Percentiles rank a stretch among this genome's conserved stretches.
Conservation (phyloP, 495 filamentous ascomycete genomes). For the Neurospora sp. region DNA sequence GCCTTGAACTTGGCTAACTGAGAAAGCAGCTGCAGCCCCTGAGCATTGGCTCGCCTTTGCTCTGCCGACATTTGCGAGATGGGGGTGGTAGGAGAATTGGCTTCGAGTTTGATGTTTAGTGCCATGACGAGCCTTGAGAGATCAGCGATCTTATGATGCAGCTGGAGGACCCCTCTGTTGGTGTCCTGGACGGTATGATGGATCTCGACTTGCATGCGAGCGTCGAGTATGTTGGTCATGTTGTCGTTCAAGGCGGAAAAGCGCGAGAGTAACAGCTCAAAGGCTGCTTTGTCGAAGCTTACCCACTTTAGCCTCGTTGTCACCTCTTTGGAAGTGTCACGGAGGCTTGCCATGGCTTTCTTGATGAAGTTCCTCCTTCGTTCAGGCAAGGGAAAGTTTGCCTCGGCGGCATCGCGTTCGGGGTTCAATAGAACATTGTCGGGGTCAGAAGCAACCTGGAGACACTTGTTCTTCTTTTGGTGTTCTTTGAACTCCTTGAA, state of each 20-base stretch:
- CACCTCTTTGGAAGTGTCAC: slow-evolving; percentile 20
- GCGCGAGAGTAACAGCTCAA: slow-evolving; percentile 28
- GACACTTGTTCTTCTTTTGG: slow-evolving; percentile 22
- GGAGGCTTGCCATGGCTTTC: slow-evolving; percentile 29
- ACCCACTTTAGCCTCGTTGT: slow-evolving; percentile 27
- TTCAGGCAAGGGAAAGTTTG: slow-evolving; percentile 26
- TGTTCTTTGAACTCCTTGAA: slow-evolving; percentile 36
- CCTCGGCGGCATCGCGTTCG: slow-evolving; percentile 26
- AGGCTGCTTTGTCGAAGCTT: slow-evolving; percentile 33
- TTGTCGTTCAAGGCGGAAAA: slow-evolving; percentile 34
- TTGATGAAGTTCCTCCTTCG: slow-evolving; percentile 28
- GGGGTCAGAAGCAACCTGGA: slow-evolving; percentile 19
- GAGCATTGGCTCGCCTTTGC: slow-evolving; percentile 23
- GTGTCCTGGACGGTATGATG: slow-evolving; percentile 34
- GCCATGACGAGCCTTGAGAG: slow-evolving; percentile 32
- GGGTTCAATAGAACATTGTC: slow-evolving; percentile 22
- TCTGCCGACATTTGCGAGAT: slow-evolving; percentile 17
- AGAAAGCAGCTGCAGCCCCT: slow-evolving; percentile 25
- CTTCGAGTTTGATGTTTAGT: slow-evolving; percentile 24
- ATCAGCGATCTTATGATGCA: slow-evolving; percentile 32
- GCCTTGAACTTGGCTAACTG: slow-evolving; percentile 39
- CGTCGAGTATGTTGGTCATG: slow-evolving; percentile 36
- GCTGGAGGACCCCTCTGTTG: slow-evolving; percentile 34
- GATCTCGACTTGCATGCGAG: slow-evolving; percentile 34
- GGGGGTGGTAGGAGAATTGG: slow-evolving; percentile 5